Base-by-base conservation (phyloP, 495 filamentous ascomycete genomes). In the Lophiostoma macrostomum region DNA sequence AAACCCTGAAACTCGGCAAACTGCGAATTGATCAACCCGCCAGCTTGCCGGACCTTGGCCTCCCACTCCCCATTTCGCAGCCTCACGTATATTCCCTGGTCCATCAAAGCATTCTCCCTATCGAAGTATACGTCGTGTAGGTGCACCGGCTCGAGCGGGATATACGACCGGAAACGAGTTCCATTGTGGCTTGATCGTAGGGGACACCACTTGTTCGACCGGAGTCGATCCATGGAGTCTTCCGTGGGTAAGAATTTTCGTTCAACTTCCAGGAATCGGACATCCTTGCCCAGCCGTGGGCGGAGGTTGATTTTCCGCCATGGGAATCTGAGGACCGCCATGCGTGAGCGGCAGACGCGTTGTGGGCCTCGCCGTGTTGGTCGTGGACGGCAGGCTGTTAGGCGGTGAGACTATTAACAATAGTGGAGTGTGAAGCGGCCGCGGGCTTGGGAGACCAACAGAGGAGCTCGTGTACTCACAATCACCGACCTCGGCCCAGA, bases 31-130 rank as follows among this genome's bases (percentile, higher is more conserved):
- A 23, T 23, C 18, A 24, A 48, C 18, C 36, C 30, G 4, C 44
- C 44, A 20, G 29, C 29, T n/a, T 4, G n/a, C 16, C 44, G 27
- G 4, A 38, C 45, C 34, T 49, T 49, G 10, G 45, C 31, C 28
- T 49, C 45, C 45, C 45, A 49, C 4, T 18, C 20, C 10, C 45
- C 45, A 31, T 49, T 49, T 1, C 45, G 45, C 2, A 37, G 31
- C 1, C 31, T 12, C 5, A 49, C 32, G 31, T 49, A 49, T 6
- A 49, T 49, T 24, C 45, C 31, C 19, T 31, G 30, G 6, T 8
- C n/a, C 12, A 25, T 37, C 11, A 49, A 18, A 4, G 1, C 7
- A 13, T 27, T 14, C 11, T n/a, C 19, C 3, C 32, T 2, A 24
- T 38, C 45, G 23, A 25, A 49, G 45, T 37, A 49, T n/a, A 49